These are phyloP conservation scores for Suaeda aralocaspica DNA, from an alignment of 148 eudicot genomes.

Conservation along the genomic window DNA sequence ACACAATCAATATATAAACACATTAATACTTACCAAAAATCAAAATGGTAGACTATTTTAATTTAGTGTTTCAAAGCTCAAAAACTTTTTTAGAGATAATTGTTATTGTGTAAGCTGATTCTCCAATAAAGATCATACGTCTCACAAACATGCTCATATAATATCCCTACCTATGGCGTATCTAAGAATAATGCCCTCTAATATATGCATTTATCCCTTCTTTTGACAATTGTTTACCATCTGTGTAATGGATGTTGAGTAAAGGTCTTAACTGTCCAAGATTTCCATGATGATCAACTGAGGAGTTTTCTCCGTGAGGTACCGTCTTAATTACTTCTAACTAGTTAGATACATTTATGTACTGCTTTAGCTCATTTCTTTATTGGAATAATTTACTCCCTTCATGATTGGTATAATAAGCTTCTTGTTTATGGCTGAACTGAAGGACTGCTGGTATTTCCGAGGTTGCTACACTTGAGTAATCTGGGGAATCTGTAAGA, in stretches of 20 bases:
- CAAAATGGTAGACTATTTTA: neutral
- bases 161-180: neutral
- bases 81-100: neutral
- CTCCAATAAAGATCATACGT: neutral
- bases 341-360: neutral
- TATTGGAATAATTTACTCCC: neutral
- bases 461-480: neutral
- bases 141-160: neutral
- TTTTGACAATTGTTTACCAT: neutral
- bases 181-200: neutral
- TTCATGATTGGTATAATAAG: neutral
- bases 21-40: neutral
- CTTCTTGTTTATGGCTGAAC: conserved; percentile 24
- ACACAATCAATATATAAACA: neutral
- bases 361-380: neutral
- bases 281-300: conserved; percentile 74
- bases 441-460: conserved; percentile 24
- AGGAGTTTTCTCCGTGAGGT: conserved; percentile 95
- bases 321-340: conserved; percentile 12
- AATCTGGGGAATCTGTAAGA: neutral
- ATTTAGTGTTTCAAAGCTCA: neutral
- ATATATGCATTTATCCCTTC: no score
- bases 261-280: conserved; percentile 76
- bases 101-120: neutral
- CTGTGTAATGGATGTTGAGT: conserved; percentile 74